These are phyloP conservation scores for Xylaria nigripes DNA, from an alignment of 495 filamentous ascomycete genomes.

Conservation along the genomic window DNA sequence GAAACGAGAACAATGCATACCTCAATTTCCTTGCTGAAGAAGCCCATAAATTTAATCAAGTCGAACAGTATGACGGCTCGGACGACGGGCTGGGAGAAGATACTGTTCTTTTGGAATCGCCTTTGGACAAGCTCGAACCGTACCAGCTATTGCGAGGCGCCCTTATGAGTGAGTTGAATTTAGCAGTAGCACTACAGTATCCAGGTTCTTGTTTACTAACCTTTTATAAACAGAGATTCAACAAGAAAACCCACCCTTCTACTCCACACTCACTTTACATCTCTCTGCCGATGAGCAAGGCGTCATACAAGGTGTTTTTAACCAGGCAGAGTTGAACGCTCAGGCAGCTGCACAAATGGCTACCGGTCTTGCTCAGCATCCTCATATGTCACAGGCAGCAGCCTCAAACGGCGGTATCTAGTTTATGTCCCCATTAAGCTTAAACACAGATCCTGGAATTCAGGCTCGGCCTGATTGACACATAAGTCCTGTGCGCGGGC, in stretches of 20 bases:
- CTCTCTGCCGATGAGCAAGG: slow-evolving; percentile 74
- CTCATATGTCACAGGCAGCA: slow-evolving; percentile 14
- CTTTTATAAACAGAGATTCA: slow-evolving; percentile 58
- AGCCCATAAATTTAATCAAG: slow-evolving; percentile 72
- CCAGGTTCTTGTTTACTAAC: slow-evolving; percentile 14
- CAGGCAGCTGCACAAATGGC: slow-evolving; percentile 27
- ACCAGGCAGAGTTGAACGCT: slow-evolving; percentile 59
- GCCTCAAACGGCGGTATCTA: slow-evolving; percentile 19
- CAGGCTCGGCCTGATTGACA: background rate
- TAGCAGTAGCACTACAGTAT: background rate
- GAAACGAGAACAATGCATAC: slow-evolving; percentile 89
- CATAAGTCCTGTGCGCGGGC: background rate
- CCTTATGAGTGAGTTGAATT: slow-evolving; percentile 63
- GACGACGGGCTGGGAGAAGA: slow-evolving; percentile 91
- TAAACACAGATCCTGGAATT: background rate
- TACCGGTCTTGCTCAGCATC: slow-evolving; percentile 19
- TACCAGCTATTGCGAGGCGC: slow-evolving; percentile 78
- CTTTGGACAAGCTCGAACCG: slow-evolving; percentile 88
- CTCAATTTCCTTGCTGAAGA: slow-evolving; percentile 93
- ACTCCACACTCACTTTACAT: slow-evolving; percentile 67
- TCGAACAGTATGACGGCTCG: slow-evolving; percentile 42
- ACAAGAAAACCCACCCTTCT: slow-evolving; percentile 84
- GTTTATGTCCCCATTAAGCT: slow-evolving; percentile 10
- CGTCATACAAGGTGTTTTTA: slow-evolving; percentile 69
- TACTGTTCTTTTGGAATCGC: slow-evolving; percentile 83